Evolutionary conservation across 805 yeast species (phyloP).

Genomic region (Candida tibetensis): DNA sequence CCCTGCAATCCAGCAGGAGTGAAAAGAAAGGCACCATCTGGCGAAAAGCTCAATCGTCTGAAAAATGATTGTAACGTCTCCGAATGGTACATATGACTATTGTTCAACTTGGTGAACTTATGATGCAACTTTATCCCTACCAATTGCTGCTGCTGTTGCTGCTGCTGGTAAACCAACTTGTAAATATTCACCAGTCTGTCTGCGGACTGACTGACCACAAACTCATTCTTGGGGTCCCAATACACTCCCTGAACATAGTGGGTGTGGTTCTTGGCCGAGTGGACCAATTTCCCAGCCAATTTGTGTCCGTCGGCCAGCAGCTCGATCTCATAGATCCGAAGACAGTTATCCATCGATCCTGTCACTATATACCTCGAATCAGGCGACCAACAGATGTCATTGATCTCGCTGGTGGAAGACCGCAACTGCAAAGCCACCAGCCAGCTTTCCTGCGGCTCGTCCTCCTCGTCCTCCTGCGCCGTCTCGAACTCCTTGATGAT

Average conservation of each 20-base stretch:
- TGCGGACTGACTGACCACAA: conserved; percentile 82
- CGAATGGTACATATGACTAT: conserved; percentile 58
- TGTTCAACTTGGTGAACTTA: conserved; percentile 13
- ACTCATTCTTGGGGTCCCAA: conserved; percentile 89
- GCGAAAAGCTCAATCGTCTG: conserved; percentile 80
- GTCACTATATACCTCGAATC: conserved; percentile 71
- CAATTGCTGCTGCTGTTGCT: not conserved
- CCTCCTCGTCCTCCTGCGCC: conserved; percentile 41
- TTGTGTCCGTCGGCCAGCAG: not conserved
- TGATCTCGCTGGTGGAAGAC: conserved; percentile 70
- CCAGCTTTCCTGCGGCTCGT: conserved; percentile 74
- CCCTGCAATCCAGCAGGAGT: conserved; percentile 40
- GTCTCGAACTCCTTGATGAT: conserved; percentile 60
- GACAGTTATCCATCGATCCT: conserved; percentile 87
- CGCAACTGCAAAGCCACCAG: conserved; percentile 55
- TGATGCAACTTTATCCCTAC: conserved; percentile 6
- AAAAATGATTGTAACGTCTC: conserved; percentile 90
- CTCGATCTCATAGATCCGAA: conserved; percentile 60
- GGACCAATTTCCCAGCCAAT: conserved; percentile 8
- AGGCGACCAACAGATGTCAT: conserved; percentile 93
- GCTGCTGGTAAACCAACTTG: conserved; percentile 1
- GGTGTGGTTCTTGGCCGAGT: conserved; percentile 64
- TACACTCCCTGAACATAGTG: conserved; percentile 95
- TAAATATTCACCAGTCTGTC: conserved; percentile 82
- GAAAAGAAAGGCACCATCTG: conserved; percentile 80